Percentiles rank a stretch among this genome's conserved stretches.
These are phyloP conservation scores for Erodium maritimum DNA, from an alignment of 345 rosid genomes.

Conservation along the genomic window DNA sequence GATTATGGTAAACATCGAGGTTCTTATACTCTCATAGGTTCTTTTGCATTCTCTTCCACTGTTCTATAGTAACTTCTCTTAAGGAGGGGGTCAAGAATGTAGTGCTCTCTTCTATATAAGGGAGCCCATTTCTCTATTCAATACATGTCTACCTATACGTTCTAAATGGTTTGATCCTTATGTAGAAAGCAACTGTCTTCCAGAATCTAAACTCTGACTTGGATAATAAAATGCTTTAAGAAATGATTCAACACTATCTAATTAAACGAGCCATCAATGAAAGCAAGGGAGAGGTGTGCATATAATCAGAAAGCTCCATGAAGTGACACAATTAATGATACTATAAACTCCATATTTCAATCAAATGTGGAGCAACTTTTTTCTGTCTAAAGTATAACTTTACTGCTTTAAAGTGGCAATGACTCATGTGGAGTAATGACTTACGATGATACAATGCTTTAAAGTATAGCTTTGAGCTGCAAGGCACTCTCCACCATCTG, in stretches of 20 bases:
- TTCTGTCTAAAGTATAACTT: neutral
- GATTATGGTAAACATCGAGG: neutral
- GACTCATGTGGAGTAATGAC: too few relatives aligned
- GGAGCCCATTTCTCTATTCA: too few relatives aligned
- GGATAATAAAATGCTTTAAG: too few relatives aligned
- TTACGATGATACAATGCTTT: slow-evolving; percentile 49
- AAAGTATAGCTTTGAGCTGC: slow-evolving; percentile 37
- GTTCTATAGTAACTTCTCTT: neutral
- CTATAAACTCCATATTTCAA: neutral
- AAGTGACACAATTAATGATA: neutral
- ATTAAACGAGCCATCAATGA: neutral
- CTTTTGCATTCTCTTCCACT: neutral
- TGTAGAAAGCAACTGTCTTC: neutral
- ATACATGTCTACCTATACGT: neutral
- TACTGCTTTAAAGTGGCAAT: neutral
- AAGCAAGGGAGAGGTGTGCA: neutral
- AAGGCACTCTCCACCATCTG: slow-evolving; percentile 44
- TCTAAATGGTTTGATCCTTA: neutral
- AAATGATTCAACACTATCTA: neutral
- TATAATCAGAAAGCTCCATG: neutral
- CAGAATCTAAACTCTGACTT: too few relatives aligned
- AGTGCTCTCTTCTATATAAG: too few relatives aligned
- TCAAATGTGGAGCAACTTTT: neutral
- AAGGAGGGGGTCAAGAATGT: too few relatives aligned
- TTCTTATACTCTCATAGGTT: neutral